Base-by-base conservation (phyloP, 257 asterid species). In the Lycium ferocissimum region DNA sequence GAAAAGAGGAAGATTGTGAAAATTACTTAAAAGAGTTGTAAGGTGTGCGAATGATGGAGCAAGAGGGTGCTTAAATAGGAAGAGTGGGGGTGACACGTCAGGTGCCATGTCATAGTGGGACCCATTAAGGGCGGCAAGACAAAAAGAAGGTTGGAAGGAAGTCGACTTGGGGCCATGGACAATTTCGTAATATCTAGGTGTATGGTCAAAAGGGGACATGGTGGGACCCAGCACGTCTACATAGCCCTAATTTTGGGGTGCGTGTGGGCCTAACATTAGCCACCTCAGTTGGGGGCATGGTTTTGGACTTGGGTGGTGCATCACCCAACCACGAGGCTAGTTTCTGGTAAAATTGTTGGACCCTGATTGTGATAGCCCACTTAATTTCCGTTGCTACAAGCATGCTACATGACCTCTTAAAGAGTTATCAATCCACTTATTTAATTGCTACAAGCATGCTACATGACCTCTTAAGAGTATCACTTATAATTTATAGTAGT, bases 301-400 rank as follows among this genome's bases (percentile, higher is more conserved):
- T 57, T 26, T 85, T 86, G 88, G 88, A 83, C 88, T 70, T 73
- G 70, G 86, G 89, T n/a, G 11, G 90, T 18, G 57, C 89, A 92
- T 89, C 91, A 83, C 86, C 88, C 90, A 88, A 54, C 85, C 91
- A 88, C 87, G 83, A 92, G 90, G 93, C 95, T 85, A 88, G 83
- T 86, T 91, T 91, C 97, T 93, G 94, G 95, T 90, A 62, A 85
- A 85, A 45, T 45, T 92, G 98, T 94, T 88, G 95, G 98, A 69
- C 92, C 84, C 61, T 79, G 97, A 94, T 90, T 85, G 89, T 88
- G 98, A 94, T 91, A 91, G 93, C 92, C 90, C 84, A 81, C 83
- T 83, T 94, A 91, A 78, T n/a, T 84, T 62, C 89, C 56, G 84
- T 84, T 86, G 90, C 75, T 83, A 76, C 71, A 65, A 86, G 87